A percentile compares a stretch with the other conserved stretches of the same genome.
These are phyloP conservation scores for Starmera pachycereana DNA, from an alignment of 805 yeast species.

Conservation along the genomic window DNA sequence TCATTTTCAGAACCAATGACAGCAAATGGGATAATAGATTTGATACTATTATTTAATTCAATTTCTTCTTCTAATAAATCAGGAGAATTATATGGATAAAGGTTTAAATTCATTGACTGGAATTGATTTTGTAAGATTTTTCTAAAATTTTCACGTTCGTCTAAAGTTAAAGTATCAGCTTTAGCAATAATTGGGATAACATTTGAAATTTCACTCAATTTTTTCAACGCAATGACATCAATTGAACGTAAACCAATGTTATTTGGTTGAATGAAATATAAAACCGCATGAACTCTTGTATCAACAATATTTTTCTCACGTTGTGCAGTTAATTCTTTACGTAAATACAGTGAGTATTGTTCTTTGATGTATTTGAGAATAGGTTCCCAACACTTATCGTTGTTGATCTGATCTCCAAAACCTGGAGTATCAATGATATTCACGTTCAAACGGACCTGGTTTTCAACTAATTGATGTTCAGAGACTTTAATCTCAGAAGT, in stretches of 20 bases:
- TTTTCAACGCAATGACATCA: slow-evolving; percentile 74
- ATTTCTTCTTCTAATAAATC: slow-evolving; percentile 62
- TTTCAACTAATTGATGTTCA: slow-evolving; percentile 66
- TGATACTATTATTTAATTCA: slow-evolving; percentile 65
- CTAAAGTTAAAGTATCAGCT: slow-evolving; percentile 78
- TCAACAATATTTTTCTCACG: slow-evolving; percentile 78
- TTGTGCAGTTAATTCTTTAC: slow-evolving; percentile 91
- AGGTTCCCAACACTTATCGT: slow-evolving; percentile 96
- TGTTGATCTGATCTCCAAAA: slow-evolving; percentile 93
- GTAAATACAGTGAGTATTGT: slow-evolving; percentile 82
- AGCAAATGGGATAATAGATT: slow-evolving; percentile 83
- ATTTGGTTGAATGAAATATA: slow-evolving; percentile 86
- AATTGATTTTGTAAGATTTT: slow-evolving; percentile 70
- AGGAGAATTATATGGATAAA: slow-evolving; percentile 76
- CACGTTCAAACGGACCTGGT: slow-evolving; percentile 75
- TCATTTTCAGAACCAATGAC: slow-evolving; percentile 84
- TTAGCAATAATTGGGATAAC: slow-evolving; percentile 95
- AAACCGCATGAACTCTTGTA: slow-evolving; percentile 86
- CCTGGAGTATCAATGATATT: slow-evolving; percentile 97
- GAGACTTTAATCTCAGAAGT: slow-evolving; percentile 78
- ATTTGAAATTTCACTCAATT: slow-evolving; percentile 80
- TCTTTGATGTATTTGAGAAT: slow-evolving; percentile 89
- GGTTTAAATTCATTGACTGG: slow-evolving; percentile 54
- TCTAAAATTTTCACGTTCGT: slow-evolving; percentile 76
- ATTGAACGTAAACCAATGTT: slow-evolving; percentile 76